Evolutionary conservation across 2,329 filamentous ascomycete genomes (phyloP), one percentile per base, ranked within the genome.

Genomic region (Sclerotinia minor): DNA sequence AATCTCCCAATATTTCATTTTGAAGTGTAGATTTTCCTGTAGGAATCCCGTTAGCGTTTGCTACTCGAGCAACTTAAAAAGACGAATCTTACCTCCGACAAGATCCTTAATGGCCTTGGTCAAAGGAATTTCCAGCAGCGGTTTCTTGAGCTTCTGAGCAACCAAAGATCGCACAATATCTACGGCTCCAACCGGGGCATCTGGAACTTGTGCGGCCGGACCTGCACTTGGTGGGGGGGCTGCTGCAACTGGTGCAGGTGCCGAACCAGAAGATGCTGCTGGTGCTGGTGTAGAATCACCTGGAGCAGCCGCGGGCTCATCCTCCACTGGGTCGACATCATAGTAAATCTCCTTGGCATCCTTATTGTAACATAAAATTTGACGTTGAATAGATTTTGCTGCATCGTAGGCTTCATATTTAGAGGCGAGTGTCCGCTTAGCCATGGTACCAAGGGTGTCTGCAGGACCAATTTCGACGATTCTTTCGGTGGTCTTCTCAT

Each of bases 291-390:
- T 73, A 59, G 78, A 77, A 26, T 81, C 73, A 54, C 77, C 72
- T 29, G 79, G 77, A 21, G 82, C 78, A 65, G 85, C 78, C 70
- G 89, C 90, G 58, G 90, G 86, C 80, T 98, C 95, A 68, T 99
- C 95, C 76, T 96, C 92, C 41, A 96, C 84, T 0, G 95, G 95
- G 77, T 99, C 95, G 55, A 96, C 94, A 78, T 97, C 94, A 81
- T 99, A 99, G 84, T 99, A 99, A 73, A 99, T 99, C 80, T 99
- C 95, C 80, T 97, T 98, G 67, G 93, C 91, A 78, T 99, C 95
- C 81, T 99, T 99, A 85, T 97, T 98, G 84, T 98, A 99, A 84
- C 95, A 98, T 68, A 99, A 87, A 78, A 99, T 97, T 80, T 98
- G 94, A 79, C 95, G 89, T 82, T 97, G 94, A 54, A 98, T 90